Conservation (phyloP, 2,329 filamentous ascomycete species). For the Spiromastix sp. region DNA sequence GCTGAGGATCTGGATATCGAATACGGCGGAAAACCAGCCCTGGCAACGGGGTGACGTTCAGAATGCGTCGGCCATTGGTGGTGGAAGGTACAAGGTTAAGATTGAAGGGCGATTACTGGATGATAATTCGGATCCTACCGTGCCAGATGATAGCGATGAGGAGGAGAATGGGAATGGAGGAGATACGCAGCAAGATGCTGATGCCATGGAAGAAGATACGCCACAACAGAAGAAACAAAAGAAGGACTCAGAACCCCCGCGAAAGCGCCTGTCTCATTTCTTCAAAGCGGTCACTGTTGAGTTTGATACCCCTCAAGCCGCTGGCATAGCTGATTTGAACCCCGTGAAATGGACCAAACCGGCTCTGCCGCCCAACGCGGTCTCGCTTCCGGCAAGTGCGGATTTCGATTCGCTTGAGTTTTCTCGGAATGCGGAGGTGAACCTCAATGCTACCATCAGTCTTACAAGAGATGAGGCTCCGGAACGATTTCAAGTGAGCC, state of each 20-base stretch:
- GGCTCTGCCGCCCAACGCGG: slow-evolving; percentile 39
- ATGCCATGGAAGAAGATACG: slow-evolving; percentile 53
- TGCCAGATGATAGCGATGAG: slow-evolving; percentile 42
- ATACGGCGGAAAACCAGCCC: slow-evolving; percentile 85
- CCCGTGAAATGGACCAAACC: slow-evolving; percentile 81
- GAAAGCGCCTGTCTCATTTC: slow-evolving; percentile 39
- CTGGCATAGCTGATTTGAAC: slow-evolving; percentile 32
- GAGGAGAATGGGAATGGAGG: slow-evolving; percentile 31
- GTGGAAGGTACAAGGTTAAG: slow-evolving; percentile 68
- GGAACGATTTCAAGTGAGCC: slow-evolving; percentile 72
- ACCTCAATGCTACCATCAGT: slow-evolving; percentile 82
- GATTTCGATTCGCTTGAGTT: slow-evolving; percentile 91
- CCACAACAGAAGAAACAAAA: slow-evolving; percentile 15
- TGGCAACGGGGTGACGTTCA: slow-evolving; percentile 70
- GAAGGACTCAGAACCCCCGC: slow-evolving; percentile 17
- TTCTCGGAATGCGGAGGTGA: slow-evolving; percentile 84
- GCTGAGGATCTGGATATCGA: slow-evolving; percentile 86
- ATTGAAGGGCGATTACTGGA: slow-evolving; percentile 81
- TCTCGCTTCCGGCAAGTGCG: slow-evolving; percentile 50
- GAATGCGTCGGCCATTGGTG: slow-evolving; percentile 48
- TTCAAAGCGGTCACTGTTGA: slow-evolving; percentile 44
- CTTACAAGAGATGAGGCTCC: slow-evolving; percentile 74
- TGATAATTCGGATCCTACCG: slow-evolving; percentile 47
- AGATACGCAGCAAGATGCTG: slow-evolving; percentile 32
- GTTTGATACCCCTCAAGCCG: slow-evolving; percentile 36